A percentile compares a stretch with the other conserved stretches of the same genome.
Evolutionary conservation across 225 moss, liverwort and hornwort species (phyloP).

Genomic region (Sphagnum contortum): DNA sequence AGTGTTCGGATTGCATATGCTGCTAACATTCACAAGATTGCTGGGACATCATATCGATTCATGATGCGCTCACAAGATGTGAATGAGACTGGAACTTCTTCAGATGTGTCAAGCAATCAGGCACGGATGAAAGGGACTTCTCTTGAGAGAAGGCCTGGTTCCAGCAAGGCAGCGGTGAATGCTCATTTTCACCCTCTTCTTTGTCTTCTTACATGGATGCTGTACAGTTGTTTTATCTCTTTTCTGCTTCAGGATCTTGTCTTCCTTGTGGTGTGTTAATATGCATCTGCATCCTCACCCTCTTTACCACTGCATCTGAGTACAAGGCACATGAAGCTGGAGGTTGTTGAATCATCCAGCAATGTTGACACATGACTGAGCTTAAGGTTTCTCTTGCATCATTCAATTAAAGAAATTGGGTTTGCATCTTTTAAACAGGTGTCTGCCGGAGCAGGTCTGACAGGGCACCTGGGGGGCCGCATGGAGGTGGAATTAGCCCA

Average conservation of each 20-base stretch:
- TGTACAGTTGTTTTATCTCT: too few relatives aligned
- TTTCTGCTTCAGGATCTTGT: too few relatives aligned
- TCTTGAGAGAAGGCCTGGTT: slow-evolving; percentile 27
- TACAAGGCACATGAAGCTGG: too few relatives aligned
- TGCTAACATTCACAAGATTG: slow-evolving; percentile 87
- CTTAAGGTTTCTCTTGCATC: too few relatives aligned
- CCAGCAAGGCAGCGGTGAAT: slow-evolving; percentile 32
- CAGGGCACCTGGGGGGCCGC: slow-evolving; percentile 28
- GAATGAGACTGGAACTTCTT: slow-evolving; percentile 55
- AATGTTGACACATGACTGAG: too few relatives aligned
- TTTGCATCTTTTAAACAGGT: slow-evolving; percentile 25
- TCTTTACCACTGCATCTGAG: too few relatives aligned
- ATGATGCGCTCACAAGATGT: slow-evolving; percentile 76
- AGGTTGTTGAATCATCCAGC: too few relatives aligned
- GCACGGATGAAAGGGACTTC: slow-evolving; percentile 22
- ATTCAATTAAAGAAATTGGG: too few relatives aligned
- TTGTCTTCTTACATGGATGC: too few relatives aligned
- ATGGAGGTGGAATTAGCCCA: slow-evolving; percentile 75
- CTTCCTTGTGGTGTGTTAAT: too few relatives aligned
- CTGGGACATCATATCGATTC: slow-evolving; percentile 72
- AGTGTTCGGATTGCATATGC: slow-evolving; percentile 93
- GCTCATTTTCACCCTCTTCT: too few relatives aligned
- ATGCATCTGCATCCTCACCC: too few relatives aligned
- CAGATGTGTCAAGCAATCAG: slow-evolving; percentile 47
- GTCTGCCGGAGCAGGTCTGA: slow-evolving; percentile 17